phyloP scores from a whole-genome alignment of 768 basidiomycete genomes.

The Nidularia sp. region DNA sequence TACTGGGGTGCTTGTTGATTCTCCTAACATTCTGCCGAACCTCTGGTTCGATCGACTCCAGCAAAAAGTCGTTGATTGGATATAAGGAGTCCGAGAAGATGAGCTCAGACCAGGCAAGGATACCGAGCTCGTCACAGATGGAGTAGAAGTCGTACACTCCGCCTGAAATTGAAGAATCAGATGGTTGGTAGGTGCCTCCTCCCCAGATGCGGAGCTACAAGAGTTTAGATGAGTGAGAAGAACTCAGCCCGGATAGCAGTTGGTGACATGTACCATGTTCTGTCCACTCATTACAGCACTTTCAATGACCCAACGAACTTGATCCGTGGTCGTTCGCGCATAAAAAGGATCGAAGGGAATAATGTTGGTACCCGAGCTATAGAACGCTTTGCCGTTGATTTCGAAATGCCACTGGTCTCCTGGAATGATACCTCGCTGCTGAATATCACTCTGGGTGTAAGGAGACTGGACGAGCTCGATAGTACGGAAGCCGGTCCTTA shows the following conservation, averaged over 20 bases:
- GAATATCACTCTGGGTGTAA: conserved; percentile 40
- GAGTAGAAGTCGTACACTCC: conserved; percentile 56
- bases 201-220: conserved; percentile 55
- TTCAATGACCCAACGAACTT: conserved; percentile 52
- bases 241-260: neutral
- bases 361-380: conserved; percentile 51
- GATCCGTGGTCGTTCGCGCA: conserved; percentile 41
- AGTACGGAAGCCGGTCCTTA: conserved; percentile 56
- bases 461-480: conserved; percentile 46
- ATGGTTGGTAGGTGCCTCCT: conserved; percentile 50
- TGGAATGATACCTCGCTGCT: conserved; percentile 45
- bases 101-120: conserved; percentile 59
- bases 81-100: conserved; percentile 57
- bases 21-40: conserved; percentile 54
- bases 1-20: conserved; percentile 53
- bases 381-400: conserved; percentile 54
- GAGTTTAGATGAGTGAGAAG: neutral
- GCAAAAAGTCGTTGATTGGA: conserved; percentile 49
- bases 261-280: conserved; percentile 45
- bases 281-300: conserved; percentile 52
- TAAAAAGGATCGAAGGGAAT: conserved; percentile 64
- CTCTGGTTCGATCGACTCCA: conserved; percentile 49
- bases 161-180: conserved; percentile 28
- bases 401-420: conserved; percentile 62
- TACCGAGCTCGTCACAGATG: conserved; percentile 55